These are phyloP conservation scores for Medicago lupulina DNA, from an alignment of 306 rosid genomes.

Conservation along the genomic window DNA sequence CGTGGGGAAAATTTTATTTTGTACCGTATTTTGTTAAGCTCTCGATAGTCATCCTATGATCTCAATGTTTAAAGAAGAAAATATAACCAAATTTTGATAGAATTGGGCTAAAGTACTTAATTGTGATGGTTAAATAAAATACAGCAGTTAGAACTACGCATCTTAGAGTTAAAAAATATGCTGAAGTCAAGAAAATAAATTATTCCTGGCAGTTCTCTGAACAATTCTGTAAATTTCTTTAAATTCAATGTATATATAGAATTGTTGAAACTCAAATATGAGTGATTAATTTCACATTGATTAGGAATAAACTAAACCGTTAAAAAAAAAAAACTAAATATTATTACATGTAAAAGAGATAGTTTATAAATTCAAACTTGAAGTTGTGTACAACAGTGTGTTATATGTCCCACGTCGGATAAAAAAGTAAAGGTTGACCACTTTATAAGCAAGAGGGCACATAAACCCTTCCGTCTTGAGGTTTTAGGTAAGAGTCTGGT, in stretches of 20 bases:
- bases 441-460: too few species aligned
- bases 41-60: constrained; percentile 8
- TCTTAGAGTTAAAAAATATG: neutral
- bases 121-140: neutral
- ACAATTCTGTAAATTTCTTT: neutral
- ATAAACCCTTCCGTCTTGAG: too few species aligned
- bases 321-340: neutral
- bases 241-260: neutral
- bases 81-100: neutral
- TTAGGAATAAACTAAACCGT: too few species aligned
- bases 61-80: neutral
- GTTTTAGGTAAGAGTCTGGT: too few species aligned
- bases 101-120: neutral
- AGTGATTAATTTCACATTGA: neutral
- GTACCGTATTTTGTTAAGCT: neutral
- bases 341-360: neutral
- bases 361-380: neutral
- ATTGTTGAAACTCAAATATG: too few species aligned
- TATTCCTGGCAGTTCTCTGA: neutral
- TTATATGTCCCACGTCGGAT: too few species aligned
- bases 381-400: too few species aligned
- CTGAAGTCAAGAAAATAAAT: neutral
- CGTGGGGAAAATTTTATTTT: constrained; percentile 9
- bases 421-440: too few species aligned
- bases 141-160: neutral